These are phyloP conservation scores for Trifolium fragiferum DNA, from an alignment of 306 rosid genomes.

Conservation along the genomic window DNA sequence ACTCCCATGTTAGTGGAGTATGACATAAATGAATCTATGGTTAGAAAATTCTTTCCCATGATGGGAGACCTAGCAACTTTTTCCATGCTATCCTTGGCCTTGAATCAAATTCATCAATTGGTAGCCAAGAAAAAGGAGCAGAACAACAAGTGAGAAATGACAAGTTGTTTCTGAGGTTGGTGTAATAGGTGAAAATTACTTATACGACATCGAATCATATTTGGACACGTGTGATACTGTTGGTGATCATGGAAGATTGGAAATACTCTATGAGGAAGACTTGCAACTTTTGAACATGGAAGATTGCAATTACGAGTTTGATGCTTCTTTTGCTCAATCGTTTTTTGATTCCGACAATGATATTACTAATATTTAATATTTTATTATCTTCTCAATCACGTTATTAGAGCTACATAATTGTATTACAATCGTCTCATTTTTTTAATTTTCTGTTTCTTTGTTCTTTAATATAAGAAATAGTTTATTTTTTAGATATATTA, in stretches of 20 bases:
- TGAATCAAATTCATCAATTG: conserved; percentile 51
- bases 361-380: background rate
- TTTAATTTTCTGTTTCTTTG: no score
- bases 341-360: conserved; percentile 39
- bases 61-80: no score
- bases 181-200: conserved; percentile 34
- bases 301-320: conserved; percentile 50
- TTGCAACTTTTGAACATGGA: conserved; percentile 60
- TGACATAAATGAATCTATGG: no score
- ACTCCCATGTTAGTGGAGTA: no score
- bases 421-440: background rate
- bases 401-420: background rate
- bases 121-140: conserved; percentile 51
- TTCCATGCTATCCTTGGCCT: no score
- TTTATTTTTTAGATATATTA: no score
- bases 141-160: background rate
- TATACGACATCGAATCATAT: conserved; percentile 49
- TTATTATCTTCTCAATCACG: background rate
- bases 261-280: conserved; percentile 66
- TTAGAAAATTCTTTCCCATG: no score
- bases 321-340: conserved; percentile 60
- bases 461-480: no score
- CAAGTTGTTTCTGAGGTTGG: conserved; percentile 17
- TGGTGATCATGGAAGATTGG: conserved; percentile 37
- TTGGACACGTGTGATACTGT: conserved; percentile 25